Evolutionary conservation across 1,284 basidiomycete species (phyloP), one percentile per base, ranked within the genome.

Genomic region (Sanghuangporus baumii): DNA sequence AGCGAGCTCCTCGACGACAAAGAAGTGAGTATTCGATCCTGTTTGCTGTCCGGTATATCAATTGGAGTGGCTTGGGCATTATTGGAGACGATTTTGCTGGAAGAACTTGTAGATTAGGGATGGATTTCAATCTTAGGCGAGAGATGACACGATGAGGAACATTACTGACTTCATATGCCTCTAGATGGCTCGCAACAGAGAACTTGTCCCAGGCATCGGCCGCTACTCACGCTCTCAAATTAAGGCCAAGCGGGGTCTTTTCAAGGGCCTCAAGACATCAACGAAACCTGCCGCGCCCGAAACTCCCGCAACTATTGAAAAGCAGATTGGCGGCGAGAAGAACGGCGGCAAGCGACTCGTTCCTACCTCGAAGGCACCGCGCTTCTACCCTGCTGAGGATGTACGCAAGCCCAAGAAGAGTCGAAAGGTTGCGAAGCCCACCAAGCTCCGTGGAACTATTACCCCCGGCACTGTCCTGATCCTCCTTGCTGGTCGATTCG

Each of bases 371-470:
- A 98, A 98, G 81, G 95, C 94, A 58, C 83, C 93, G 62, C 93
- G 94, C 74, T 98, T 91, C 88, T 99, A 98, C 84, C 95, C 96
- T 62, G 92, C 94, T 68, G 96, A 99, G 77, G 96, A 98, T 75
- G 89, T 96, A 66, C 88, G 84, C 71, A 81, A 84, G 73, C 93
- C 93, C 74, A 97, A 96, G 85, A 90, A 90, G 79, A 91, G 85
- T 77, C 91, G 96, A 74, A 98, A 98, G 84, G 80, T 85, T 55
- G 82, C 86, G 70, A 89, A 86, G 77, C 82, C 88, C 65, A 77
- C 94, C 68, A 80, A 82, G 68, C 87, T 99, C 70, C 94, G 96
- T 71, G 76, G 86, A 65, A 86, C 89, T 73, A 97, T 99, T 81
- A 91, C 90, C 69, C 94, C 96, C 68, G 97, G 97, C 68, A 91